phyloP scores from a whole-genome alignment of 768 basidiomycete species.

The Mycena albidolilacea region DNA sequence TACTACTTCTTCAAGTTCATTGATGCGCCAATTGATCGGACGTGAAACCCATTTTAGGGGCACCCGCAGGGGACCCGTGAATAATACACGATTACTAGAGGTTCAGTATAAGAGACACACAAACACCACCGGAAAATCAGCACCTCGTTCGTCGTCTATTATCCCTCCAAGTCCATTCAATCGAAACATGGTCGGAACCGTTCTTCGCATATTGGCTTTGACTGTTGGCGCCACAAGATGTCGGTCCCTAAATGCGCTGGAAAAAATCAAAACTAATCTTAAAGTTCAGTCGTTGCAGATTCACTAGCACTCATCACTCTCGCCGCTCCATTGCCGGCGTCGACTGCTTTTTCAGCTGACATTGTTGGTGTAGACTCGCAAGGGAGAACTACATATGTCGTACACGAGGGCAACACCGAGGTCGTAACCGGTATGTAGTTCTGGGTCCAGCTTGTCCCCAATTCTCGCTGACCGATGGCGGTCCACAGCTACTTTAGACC shows the following conservation, averaged over 20 bases:
- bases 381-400: slow-evolving; percentile 1
- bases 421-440: slow-evolving; percentile 15
- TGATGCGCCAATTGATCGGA: slow-evolving; percentile 1
- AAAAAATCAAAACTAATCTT: background rate
- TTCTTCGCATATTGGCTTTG: background rate
- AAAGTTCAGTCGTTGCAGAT: background rate
- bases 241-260: background rate
- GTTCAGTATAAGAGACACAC: background rate
- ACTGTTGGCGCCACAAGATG: background rate
- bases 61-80: background rate
- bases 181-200: background rate
- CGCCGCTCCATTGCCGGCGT: background rate
- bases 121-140: background rate
- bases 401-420: background rate
- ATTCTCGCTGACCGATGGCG: background rate
- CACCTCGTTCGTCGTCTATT: background rate
- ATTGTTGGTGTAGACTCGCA: slow-evolving; percentile 7
- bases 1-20: background rate
- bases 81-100: background rate
- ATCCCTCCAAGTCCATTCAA: background rate
- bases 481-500: slow-evolving; percentile 57
- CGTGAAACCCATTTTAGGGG: background rate
- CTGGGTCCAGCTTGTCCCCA: background rate
- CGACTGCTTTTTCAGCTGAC: background rate
- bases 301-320: background rate